phyloP scores from a whole-genome alignment of 2,329 filamentous ascomycete genomes.

The Colletotrichum sojae region DNA sequence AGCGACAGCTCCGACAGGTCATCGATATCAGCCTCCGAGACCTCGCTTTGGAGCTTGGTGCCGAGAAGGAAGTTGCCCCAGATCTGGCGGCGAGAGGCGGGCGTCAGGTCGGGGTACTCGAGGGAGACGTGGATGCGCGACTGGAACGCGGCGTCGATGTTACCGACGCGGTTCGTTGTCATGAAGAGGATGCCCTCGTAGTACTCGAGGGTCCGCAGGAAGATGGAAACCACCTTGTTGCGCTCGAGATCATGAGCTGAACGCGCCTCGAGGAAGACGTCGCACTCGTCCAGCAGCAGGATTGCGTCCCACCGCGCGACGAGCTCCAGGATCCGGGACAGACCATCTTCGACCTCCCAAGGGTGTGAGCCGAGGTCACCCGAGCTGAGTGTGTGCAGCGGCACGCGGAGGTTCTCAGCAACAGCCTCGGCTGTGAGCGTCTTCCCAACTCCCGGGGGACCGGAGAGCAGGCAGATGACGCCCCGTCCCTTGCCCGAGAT shows the following conservation, averaged over 20 bases:
- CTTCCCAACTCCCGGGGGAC: slow-evolving; percentile 65
- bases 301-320: slow-evolving; percentile 68
- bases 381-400: slow-evolving; percentile 68
- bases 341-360: slow-evolving; percentile 73
- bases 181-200: slow-evolving; percentile 65
- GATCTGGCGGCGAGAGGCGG: slow-evolving; percentile 52
- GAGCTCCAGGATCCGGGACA: slow-evolving; percentile 71
- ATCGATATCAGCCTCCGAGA: slow-evolving; percentile 47
- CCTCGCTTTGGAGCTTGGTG: slow-evolving; percentile 46
- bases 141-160: slow-evolving; percentile 63
- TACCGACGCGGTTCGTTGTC: slow-evolving; percentile 61
- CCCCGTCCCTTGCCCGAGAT: slow-evolving; percentile 67
- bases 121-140: slow-evolving; percentile 64
- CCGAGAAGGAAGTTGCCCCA: slow-evolving; percentile 58
- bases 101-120: slow-evolving; percentile 60
- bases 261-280: slow-evolving; percentile 60
- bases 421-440: slow-evolving; percentile 65
- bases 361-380: slow-evolving; percentile 80
- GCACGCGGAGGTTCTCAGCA: slow-evolving; percentile 63
- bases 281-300: slow-evolving; percentile 56
- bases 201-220: slow-evolving; percentile 62
- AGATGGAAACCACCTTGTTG: slow-evolving; percentile 54
- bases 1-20: slow-evolving; percentile 56
- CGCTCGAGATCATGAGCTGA: slow-evolving; percentile 51
- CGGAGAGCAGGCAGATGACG: slow-evolving; percentile 64